Percentiles rank a stretch among this genome's conserved stretches.
Conservation (phyloP, 495 filamentous ascomycete genomes). For the Neurospora tetraspora region DNA sequence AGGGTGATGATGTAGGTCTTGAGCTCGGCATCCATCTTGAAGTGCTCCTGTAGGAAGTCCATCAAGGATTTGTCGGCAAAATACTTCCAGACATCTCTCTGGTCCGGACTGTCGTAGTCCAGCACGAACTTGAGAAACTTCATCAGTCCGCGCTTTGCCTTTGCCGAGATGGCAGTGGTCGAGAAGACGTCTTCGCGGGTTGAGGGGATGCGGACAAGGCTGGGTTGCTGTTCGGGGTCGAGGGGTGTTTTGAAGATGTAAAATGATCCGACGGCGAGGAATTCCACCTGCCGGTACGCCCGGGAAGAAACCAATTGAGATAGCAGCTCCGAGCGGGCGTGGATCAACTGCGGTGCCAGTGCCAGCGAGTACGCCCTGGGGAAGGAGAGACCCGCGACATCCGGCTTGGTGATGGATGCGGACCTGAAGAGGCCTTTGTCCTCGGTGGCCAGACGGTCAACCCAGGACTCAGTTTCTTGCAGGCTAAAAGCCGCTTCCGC, state of each 20-base stretch:
- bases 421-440: slow-evolving; percentile 11
- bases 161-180: slow-evolving; percentile 57
- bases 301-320: slow-evolving; percentile 74
- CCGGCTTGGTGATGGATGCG: slow-evolving; percentile 16
- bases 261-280: slow-evolving; percentile 89
- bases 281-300: slow-evolving; percentile 81
- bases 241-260: slow-evolving; percentile 54
- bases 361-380: slow-evolving; percentile 76
- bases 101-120: slow-evolving; percentile 46
- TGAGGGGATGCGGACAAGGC: slow-evolving; percentile 59
- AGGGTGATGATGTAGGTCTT: slow-evolving; percentile 68
- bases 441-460: slow-evolving; percentile 11
- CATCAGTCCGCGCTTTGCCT: slow-evolving; percentile 74
- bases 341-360: slow-evolving; percentile 78
- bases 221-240: slow-evolving; percentile 11
- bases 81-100: slow-evolving; percentile 28
- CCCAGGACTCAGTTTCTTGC: slow-evolving; percentile 74
- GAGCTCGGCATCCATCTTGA: slow-evolving; percentile 60
- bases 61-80: slow-evolving; percentile 41
- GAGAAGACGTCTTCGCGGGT: slow-evolving; percentile 82
- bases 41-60: slow-evolving; percentile 56
- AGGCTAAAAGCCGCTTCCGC: slow-evolving; percentile 79
- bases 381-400: slow-evolving; percentile 39
- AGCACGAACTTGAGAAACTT: slow-evolving; percentile 75
- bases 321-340: slow-evolving; percentile 68